Conservation (phyloP, 345 rosid species). For the Camelina neglecta region DNA sequence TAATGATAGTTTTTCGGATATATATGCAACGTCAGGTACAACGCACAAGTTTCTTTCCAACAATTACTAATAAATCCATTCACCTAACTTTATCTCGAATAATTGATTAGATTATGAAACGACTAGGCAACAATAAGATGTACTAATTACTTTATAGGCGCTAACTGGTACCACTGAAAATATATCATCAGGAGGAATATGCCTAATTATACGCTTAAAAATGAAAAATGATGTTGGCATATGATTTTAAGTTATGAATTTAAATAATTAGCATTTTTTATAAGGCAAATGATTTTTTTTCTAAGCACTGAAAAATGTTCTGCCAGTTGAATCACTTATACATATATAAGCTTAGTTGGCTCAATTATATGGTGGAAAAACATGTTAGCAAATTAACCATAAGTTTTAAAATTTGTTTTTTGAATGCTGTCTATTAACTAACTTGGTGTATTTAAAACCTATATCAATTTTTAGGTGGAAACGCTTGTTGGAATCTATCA, state of each 20-base stretch:
- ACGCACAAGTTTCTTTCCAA: not conserved
- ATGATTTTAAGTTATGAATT: too few relatives aligned
- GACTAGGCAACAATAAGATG: constrained; percentile 5
- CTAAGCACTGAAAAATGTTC: not conserved
- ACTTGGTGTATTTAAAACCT: not conserved
- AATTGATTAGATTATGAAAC: constrained; percentile 20
- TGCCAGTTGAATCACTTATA: not conserved
- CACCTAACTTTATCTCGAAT: not conserved
- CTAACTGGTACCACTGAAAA: constrained; percentile 1
- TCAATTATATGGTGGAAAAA: not conserved
- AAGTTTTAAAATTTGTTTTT: not conserved
- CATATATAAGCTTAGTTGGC: not conserved
- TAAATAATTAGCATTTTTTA: too few relatives aligned
- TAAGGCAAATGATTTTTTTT: not conserved
- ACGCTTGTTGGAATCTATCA: not conserved
- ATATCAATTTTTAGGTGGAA: not conserved
- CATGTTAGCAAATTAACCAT: not conserved
- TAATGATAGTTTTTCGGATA: constrained; percentile 14
- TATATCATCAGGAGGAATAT: constrained; percentile 1
- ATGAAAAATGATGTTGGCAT: not conserved
- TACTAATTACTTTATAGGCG: constrained; percentile 8
- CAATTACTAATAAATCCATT: constrained; percentile 14
- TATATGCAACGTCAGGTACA: constrained; percentile 26
- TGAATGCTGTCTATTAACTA: not conserved
- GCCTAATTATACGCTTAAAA: not conserved